phyloP scores from a whole-genome alignment of 2,329 filamentous ascomycete genomes.

The Domatiomyces globalis region DNA sequence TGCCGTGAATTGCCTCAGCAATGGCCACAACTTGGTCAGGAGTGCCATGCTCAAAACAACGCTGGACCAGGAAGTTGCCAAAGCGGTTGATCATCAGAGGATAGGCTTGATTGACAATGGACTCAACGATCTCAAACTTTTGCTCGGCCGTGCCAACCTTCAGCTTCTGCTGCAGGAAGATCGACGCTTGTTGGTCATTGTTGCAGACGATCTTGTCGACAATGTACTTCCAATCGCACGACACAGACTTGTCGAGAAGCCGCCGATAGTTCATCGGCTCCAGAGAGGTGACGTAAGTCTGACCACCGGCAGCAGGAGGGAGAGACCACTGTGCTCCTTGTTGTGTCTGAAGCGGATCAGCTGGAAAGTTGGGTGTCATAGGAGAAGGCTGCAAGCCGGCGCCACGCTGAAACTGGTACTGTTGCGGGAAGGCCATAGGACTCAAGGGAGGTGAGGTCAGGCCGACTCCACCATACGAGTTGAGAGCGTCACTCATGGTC shows the following conservation, averaged over 20 bases:
- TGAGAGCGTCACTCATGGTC: constrained; percentile 9
- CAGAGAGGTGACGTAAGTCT: constrained; percentile 70
- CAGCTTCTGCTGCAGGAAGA: constrained; percentile 96
- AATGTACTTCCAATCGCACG: constrained; percentile 98
- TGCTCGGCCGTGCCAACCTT: constrained; percentile 91
- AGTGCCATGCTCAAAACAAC: constrained; percentile 96
- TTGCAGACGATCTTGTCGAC: constrained; percentile 99
- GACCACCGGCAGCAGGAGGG: constrained; percentile 41
- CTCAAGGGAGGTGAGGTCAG: constrained; percentile 14
- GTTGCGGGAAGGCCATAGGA: constrained; percentile 7
- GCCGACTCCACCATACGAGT: constrained; percentile 4
- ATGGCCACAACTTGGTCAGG: constrained; percentile 90
- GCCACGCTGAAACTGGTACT: constrained; percentile 18
- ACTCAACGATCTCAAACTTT: constrained; percentile 93
- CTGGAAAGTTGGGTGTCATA: constrained; percentile 11
- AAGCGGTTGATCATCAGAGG: constrained; percentile 97
- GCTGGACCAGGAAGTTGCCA: constrained; percentile 94
- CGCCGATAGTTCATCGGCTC: constrained; percentile 95
- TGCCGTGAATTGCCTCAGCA: constrained; percentile 83
- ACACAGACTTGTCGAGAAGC: constrained; percentile 85
- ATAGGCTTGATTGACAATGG: constrained; percentile 89
- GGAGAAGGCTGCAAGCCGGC: constrained; percentile 4
- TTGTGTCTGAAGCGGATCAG: constrained; percentile 1
- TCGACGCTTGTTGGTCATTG: constrained; percentile 97
- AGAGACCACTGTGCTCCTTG: constrained; percentile 19